Evolutionary conservation across 306 rosid species (phyloP), one percentile per base, ranked within the genome.

Genomic region (Amphicarpaea edgeworthii): DNA sequence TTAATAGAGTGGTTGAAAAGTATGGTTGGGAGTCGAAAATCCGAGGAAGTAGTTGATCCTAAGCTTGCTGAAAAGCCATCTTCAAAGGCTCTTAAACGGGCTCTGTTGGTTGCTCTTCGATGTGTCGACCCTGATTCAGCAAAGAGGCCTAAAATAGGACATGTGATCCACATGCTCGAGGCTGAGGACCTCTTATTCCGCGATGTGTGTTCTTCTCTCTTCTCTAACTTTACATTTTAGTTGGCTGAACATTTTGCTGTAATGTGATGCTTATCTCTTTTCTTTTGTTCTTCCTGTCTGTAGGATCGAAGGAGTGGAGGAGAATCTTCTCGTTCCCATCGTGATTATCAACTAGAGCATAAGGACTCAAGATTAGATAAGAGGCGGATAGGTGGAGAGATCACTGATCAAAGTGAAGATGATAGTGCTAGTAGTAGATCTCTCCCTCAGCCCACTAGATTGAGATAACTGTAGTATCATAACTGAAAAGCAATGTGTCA

Each of bases 141-240:
- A 30, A 96, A 96, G 77, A 88, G 99, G 78, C 99, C 98, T 28
- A 96, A 96, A 85, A 92, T 96, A 84, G 99, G 99, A 67, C 98
- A 92, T 81, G 91, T 92, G 54, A 90, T 96, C 72, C 99, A 96
- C 89, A 96, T 92, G 99, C 97, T 96, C 10, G 99, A 96, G 77
- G 96, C 97, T 20, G 99, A 96, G 64, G 97, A 92, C 85, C 80
- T 88, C 63, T 81, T 90, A 42, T 80, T 84, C 73, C 92, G 87
- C 12, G 96, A 95, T 76, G 97, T 96, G 80, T 70, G 91, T 67
- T 64, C 40, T 63, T 49, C 51, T 61, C 61, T 41, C 8, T 60
- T 41, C 63, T 45, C 34, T 1, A 65, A 50, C 23, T 65, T 71
- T 8, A 6, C 8, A 12, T 45, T 59, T 45, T 50, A 21, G 20